Conservation (phyloP, 2,329 filamentous ascomycete genomes). For the Sclerotinia glacialis region DNA sequence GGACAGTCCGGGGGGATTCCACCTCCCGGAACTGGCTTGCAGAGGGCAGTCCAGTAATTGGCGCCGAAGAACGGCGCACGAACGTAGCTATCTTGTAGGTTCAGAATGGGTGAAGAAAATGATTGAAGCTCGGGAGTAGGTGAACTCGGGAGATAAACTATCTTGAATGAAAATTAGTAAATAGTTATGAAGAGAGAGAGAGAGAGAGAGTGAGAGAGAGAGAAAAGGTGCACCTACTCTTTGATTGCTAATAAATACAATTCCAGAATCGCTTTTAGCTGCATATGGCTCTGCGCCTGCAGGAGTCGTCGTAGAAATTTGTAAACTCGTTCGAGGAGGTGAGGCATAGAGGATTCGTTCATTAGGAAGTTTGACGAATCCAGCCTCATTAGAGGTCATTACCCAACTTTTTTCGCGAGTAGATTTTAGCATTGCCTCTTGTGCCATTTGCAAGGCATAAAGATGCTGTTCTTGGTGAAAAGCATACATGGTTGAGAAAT, state of each 20-base stretch:
- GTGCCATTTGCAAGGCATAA: conserved; percentile 34
- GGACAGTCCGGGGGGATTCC: conserved; percentile 73
- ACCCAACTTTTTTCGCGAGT: conserved; percentile 66
- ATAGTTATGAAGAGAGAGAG: not conserved
- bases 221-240: conserved; percentile 56
- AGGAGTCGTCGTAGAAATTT: conserved; percentile 62
- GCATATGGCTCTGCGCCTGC: conserved; percentile 62
- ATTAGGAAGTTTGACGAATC: conserved; percentile 80
- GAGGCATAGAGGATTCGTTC: conserved; percentile 81
- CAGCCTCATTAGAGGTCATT: conserved; percentile 70
- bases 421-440: conserved; percentile 34
- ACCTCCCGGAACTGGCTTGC: conserved; percentile 78
- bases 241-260: conserved; percentile 80
- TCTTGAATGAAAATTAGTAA: conserved; percentile 47
- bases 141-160: conserved; percentile 80
- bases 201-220: too few relatives aligned
- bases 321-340: conserved; percentile 73
- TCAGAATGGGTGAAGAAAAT: conserved; percentile 84
- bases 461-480: conserved; percentile 38
- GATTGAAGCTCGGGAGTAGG: conserved; percentile 69
- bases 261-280: conserved; percentile 70
- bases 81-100: conserved; percentile 81
- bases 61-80: conserved; percentile 88
- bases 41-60: conserved; percentile 80
- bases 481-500: conserved; percentile 34